phyloP scores from a whole-genome alignment of 2,329 filamentous ascomycete genomes.

The Basipetospora chlamydospora region DNA sequence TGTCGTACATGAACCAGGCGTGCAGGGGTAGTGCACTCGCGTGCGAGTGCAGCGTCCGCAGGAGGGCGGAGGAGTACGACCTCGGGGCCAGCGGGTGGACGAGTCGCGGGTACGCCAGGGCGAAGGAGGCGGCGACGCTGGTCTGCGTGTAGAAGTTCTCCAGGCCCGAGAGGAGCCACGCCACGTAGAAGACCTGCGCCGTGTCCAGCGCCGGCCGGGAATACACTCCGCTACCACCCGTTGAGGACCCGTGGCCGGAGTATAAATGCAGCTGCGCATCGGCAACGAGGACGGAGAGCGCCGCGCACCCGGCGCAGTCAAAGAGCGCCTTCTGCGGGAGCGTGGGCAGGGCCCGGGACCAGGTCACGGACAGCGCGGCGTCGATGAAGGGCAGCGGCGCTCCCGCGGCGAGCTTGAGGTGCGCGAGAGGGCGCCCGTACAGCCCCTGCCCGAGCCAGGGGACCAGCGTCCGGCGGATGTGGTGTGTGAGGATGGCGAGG shows the following conservation, averaged over 20 bases:
- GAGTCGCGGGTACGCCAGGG: neutral
- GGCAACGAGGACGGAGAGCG: neutral
- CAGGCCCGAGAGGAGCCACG: neutral
- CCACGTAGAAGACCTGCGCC: neutral
- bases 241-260: neutral
- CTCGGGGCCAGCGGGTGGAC: neutral
- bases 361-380: neutral
- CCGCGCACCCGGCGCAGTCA: neutral
- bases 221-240: neutral
- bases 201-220: neutral
- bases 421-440: neutral
- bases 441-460: neutral
- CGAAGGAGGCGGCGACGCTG: neutral
- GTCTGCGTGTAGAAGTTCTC: neutral
- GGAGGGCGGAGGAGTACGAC: neutral
- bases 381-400: neutral
- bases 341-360: neutral
- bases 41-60: neutral
- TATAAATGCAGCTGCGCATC: neutral
- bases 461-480: neutral
- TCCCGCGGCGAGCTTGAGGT: neutral
- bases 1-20: neutral
- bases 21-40: neutral
- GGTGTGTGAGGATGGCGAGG: conserved; percentile 1
- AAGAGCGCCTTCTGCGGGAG: neutral